A percentile compares a stretch with the other conserved stretches of the same genome.
Evolutionary conservation across 352 stramenopile genomes (phyloP).

Genomic region (Elongisporangium senticosum): DNA sequence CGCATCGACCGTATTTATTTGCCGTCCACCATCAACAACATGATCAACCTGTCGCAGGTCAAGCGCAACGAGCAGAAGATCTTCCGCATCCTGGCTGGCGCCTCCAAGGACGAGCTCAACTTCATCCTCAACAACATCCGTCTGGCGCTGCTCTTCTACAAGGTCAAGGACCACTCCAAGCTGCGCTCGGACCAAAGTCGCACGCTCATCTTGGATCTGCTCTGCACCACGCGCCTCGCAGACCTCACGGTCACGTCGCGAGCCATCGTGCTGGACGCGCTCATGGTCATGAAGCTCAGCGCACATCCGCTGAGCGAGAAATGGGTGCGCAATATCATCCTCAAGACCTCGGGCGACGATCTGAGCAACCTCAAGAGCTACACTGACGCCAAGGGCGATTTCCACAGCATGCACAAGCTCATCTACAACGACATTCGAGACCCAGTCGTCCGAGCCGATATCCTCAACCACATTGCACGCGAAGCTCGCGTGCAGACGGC

Average conservation of each 20-base stretch:
- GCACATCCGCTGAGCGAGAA: constrained; percentile 92
- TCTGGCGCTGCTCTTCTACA: constrained; percentile 96
- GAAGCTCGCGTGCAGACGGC: constrained; percentile 92
- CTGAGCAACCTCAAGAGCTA: constrained; percentile 95
- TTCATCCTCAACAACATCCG: constrained; percentile 94
- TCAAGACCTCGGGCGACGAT: constrained; percentile 94
- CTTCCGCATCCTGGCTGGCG: constrained; percentile 93
- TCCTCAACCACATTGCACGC: constrained; percentile 94
- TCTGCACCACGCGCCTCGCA: constrained; percentile 90
- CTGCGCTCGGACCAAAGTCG: constrained; percentile 75
- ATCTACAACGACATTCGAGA: constrained; percentile 96
- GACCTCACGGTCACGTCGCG: constrained; percentile 91
- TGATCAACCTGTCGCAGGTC: constrained; percentile 78
- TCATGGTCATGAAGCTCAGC: constrained; percentile 97
- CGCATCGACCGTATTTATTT: constrained; percentile 81
- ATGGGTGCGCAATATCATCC: constrained; percentile 96
- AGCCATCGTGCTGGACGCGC: constrained; percentile 91
- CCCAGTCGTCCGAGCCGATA: constrained; percentile 83
- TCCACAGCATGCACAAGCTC: constrained; percentile 97
- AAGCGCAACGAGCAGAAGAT: constrained; percentile 92
- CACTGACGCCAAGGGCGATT: constrained; percentile 95
- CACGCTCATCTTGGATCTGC: constrained; percentile 92
- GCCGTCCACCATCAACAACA: constrained; percentile 86
- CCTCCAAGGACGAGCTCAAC: constrained; percentile 95
- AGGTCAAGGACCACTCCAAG: constrained; percentile 93